A percentile compares a stretch with the other conserved stretches of the same genome.
Evolutionary conservation across 768 basidiomycete species (phyloP).

Genomic region (Suillus tomentosus): DNA sequence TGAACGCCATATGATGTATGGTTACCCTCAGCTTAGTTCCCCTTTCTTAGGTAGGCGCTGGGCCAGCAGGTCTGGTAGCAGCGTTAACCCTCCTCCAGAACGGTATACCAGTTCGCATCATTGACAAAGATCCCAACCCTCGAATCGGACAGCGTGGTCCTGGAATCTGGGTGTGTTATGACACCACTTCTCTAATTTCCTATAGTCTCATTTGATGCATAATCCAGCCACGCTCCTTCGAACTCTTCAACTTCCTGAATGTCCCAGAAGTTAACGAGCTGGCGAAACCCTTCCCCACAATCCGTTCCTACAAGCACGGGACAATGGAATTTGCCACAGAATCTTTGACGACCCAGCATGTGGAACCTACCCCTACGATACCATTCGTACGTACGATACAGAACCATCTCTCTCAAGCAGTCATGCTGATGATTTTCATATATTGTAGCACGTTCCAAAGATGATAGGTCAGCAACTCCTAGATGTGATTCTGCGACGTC

Average conservation of each 20-base stretch:
- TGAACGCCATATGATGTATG: not conserved
- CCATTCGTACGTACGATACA: slow-evolving; percentile 26
- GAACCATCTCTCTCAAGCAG: not conserved
- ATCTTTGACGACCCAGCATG: slow-evolving; percentile 20
- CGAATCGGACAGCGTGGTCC: slow-evolving; percentile 41
- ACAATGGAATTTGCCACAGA: not conserved
- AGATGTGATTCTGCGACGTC: slow-evolving; percentile 31
- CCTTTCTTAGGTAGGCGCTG: slow-evolving; percentile 45
- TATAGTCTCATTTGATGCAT: not conserved
- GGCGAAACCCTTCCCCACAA: slow-evolving; percentile 29
- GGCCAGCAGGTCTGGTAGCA: slow-evolving; percentile 47
- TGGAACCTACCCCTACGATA: slow-evolving; percentile 23
- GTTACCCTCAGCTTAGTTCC: not conserved
- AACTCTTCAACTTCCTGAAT: slow-evolving; percentile 41
- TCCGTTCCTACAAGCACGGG: slow-evolving; percentile 34
- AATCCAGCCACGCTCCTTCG: slow-evolving; percentile 43
- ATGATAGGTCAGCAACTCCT: slow-evolving; percentile 24
- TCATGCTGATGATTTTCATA: not conserved
- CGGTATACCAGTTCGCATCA: slow-evolving; percentile 24
- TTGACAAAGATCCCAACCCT: slow-evolving; percentile 22
- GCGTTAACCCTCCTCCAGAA: slow-evolving; percentile 40
- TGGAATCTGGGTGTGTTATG: slow-evolving; percentile 35
- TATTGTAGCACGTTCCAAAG: slow-evolving; percentile 17
- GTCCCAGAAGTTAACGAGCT: slow-evolving; percentile 37
- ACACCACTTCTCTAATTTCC: too few relatives aligned